A percentile compares a stretch with the other conserved stretches of the same genome.
phyloP scores from a whole-genome alignment of 208 protist species.

The Naegleria fowleri region DNA sequence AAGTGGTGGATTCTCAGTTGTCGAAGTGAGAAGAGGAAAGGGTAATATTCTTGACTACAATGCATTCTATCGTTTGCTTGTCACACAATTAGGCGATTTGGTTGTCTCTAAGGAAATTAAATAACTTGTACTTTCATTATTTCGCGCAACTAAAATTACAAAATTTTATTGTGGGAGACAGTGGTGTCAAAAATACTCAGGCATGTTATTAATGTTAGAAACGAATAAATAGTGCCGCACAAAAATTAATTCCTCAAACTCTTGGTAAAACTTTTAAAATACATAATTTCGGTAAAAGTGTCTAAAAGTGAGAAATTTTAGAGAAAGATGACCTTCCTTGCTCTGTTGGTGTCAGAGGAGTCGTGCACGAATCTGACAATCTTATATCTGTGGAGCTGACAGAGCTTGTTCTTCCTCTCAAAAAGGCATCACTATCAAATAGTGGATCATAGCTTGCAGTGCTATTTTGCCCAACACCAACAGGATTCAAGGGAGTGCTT shows the following conservation, averaged over 20 bases:
- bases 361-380: not conserved
- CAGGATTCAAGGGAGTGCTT: not conserved
- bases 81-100: not conserved
- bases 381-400: not conserved
- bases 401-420: not conserved
- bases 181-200: no score
- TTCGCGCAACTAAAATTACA: no score
- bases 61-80: conserved; percentile 29
- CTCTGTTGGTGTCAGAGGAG: not conserved
- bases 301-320: no score
- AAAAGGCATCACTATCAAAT: not conserved
- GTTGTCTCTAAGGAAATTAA: not conserved
- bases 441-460: not conserved
- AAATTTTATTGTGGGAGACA: no score
- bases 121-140: not conserved
- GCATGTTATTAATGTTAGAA: no score
- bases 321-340: not conserved
- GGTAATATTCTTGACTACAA: conserved; percentile 45
- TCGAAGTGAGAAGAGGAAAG: conserved; percentile 38
- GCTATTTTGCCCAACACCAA: not conserved
- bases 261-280: no score
- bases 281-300: no score
- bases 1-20: conserved; percentile 29
- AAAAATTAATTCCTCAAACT: no score
- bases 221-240: no score